Evolutionary conservation across 2,329 filamentous ascomycete species (phyloP), one percentile per base, ranked within the genome.

Genomic region (Monilinia laxa): DNA sequence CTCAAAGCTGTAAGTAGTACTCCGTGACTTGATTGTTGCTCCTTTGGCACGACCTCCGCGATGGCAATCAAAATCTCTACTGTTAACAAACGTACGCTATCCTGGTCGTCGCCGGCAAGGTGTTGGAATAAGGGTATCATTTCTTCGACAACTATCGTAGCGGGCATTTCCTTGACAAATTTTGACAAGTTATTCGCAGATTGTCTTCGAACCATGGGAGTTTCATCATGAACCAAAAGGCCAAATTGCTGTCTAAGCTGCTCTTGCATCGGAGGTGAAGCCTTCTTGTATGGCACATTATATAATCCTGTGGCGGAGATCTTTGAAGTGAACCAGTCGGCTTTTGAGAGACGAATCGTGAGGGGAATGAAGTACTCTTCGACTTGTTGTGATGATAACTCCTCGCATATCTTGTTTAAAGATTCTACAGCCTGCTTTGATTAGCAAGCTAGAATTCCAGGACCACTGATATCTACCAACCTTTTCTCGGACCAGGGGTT

Each of bases 241-340:
- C 91, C 89, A 75, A 98, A 99, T 76, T 97, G 92, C 79, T 94
- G 90, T 76, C 95, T 87, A 68, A 99, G 88, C 74, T 89, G 90
- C 81, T 97, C 92, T 81, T 99, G 95, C 72, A 93, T 87, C n/a
- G 88, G 85, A 62, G 90, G 85, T 65, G 92, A 90, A 68, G 95
- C 92, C 83, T 96, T 96, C 75, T 89, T 90, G 83, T 99, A 99
- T 71, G 95, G 94, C 59, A 89, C 87, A 78, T 91, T 95, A 83
- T 94, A 99, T 70, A 99, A 90, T 70, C 95, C 95, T 71, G 94
- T 97, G 70, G 94, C 95, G 42, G 95, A 99, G 71, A 99, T 95
- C 82, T 98, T 99, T 71, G 95, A 98, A 67, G 95, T 99, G 80
- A 99, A 99, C 95, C 95, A 99, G 81, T 99, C 95, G 80, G 95